A percentile compares a stretch with the other conserved stretches of the same genome.
Conservation (phyloP, 2,329 filamentous ascomycete genomes). For the Cercospora janseana region DNA sequence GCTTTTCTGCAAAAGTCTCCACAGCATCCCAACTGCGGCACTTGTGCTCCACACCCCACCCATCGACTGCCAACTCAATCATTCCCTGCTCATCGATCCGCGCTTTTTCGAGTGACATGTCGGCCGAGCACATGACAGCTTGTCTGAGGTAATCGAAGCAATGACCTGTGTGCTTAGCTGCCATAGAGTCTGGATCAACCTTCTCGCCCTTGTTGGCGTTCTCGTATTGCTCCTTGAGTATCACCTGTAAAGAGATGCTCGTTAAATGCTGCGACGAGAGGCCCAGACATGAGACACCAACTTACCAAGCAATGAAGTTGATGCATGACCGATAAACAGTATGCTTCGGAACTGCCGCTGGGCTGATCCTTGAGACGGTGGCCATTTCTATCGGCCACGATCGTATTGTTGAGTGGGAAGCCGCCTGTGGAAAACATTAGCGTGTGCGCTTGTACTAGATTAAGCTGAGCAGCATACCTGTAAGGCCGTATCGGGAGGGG, state of each 20-base stretch:
- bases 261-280: background rate
- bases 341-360: constrained; percentile 2
- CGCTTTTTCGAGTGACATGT: constrained; percentile 11
- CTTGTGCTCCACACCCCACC: constrained; percentile 12
- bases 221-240: background rate
- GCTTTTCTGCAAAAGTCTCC: constrained; percentile 1
- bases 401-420: constrained; percentile 2
- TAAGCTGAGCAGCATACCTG: background rate
- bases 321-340: constrained; percentile 12
- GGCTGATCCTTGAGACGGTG: background rate
- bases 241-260: background rate
- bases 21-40: constrained; percentile 11
- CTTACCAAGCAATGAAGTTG: constrained; percentile 10
- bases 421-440: background rate
- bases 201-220: background rate
- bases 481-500: constrained; percentile 1
- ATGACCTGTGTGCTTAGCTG: constrained; percentile 1
- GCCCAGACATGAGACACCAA: background rate
- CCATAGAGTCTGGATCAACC: background rate
- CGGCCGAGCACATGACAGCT: constrained; percentile 12
- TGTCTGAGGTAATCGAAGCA: constrained; percentile 14
- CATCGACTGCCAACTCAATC: constrained; percentile 9
- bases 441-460: background rate
- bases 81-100: constrained; percentile 1
- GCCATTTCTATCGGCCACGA: background rate